These are phyloP conservation scores for Komagataea norvegica DNA, from an alignment of 1,139 yeast species.

Conservation along the genomic window DNA sequence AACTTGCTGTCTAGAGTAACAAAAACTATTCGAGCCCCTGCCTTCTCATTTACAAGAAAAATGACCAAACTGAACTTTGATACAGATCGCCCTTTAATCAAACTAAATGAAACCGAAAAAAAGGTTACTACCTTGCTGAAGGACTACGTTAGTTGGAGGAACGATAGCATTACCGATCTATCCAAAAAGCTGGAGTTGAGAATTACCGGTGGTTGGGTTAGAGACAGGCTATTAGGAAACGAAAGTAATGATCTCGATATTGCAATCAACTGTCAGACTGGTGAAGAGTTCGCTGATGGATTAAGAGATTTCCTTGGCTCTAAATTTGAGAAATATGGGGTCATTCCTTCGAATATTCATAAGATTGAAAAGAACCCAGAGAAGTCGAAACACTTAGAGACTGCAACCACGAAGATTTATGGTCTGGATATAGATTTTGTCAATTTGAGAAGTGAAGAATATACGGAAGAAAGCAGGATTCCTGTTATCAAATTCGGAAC, in stretches of 20 bases:
- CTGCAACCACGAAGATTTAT: conserved; percentile 84
- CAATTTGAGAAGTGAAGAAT: conserved; percentile 81
- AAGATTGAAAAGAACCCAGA: conserved; percentile 91
- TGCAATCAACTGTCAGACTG: conserved; percentile 79
- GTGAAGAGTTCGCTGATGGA: conserved; percentile 76
- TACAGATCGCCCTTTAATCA: conserved; percentile 25
- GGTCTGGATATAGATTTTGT: conserved; percentile 89
- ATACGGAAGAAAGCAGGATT: conserved; percentile 75
- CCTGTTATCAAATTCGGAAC: conserved; percentile 79
- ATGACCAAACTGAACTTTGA: conserved; percentile 5
- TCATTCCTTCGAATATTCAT: conserved; percentile 54
- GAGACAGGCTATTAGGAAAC: conserved; percentile 82
- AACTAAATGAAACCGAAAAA: conserved; percentile 43
- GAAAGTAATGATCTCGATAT: conserved; percentile 86
- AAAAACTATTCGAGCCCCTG: neutral
- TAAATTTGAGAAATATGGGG: conserved; percentile 36
- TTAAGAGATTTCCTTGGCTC: conserved; percentile 49
- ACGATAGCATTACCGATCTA: conserved; percentile 10
- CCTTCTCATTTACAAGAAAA: conserved; percentile 1
- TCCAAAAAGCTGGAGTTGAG: conserved; percentile 46
- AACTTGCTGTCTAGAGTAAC: neutral
- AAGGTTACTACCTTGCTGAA: conserved; percentile 44
- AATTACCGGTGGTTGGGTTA: conserved; percentile 98
- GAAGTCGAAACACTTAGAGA: conserved; percentile 91
- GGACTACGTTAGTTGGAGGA: conserved; percentile 27